Conservation (phyloP, 1,284 basidiomycete species). For the Kwoniella shivajii region DNA sequence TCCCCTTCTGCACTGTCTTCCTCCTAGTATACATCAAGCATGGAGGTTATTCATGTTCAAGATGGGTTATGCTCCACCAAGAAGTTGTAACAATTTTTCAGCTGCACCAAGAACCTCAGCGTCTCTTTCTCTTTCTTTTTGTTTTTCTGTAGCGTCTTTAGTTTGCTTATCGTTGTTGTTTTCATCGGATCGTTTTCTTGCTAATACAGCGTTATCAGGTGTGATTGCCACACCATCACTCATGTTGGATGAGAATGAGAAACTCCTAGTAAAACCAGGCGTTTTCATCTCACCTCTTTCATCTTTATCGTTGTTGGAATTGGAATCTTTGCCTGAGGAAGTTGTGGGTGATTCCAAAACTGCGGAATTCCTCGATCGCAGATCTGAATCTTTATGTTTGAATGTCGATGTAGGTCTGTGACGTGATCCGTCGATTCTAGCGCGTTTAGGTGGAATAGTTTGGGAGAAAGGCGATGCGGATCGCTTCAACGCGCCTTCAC, state of each 20-base stretch:
- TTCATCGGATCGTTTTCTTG: slow-evolving; percentile 1
- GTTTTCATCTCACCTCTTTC: slow-evolving; percentile 15
- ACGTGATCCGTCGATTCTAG: slow-evolving; percentile 6
- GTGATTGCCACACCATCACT: slow-evolving; percentile 18
- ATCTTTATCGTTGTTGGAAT: background rate
- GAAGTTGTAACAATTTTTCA: slow-evolving; percentile 18
- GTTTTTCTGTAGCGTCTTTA: background rate
- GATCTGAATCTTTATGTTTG: slow-evolving; percentile 17
- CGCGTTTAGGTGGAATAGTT: slow-evolving; percentile 1
- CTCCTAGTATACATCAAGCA: too few species aligned
- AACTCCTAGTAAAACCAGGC: slow-evolving; percentile 13
- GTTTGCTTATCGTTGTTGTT: background rate
- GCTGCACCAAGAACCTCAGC: slow-evolving; percentile 18
- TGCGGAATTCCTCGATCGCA: slow-evolving; percentile 13
- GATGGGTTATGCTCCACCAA: slow-evolving; percentile 15
- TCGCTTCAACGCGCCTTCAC: slow-evolving; percentile 5
- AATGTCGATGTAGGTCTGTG: slow-evolving; percentile 3
- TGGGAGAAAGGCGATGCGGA: background rate
- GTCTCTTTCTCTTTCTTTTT: slow-evolving; percentile 7
- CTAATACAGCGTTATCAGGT: slow-evolving; percentile 11
- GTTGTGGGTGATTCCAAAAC: slow-evolving; percentile 8
- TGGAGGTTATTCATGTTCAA: too few species aligned
- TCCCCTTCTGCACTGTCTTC: too few species aligned
- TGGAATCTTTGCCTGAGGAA: background rate
- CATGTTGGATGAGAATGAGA: slow-evolving; percentile 14